phyloP scores from a whole-genome alignment of 495 filamentous ascomycete genomes.

The Usnea hakonensis region DNA sequence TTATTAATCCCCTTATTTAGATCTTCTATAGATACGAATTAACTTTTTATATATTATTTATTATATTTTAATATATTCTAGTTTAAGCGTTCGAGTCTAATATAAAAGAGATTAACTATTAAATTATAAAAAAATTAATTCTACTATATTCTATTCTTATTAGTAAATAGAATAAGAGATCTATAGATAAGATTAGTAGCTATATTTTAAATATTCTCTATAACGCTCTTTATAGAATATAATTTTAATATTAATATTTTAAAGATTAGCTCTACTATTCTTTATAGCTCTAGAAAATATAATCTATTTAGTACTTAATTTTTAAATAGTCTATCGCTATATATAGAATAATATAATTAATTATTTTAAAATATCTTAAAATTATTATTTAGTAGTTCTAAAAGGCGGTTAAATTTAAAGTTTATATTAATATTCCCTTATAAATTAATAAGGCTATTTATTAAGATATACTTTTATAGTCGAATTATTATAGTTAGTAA shows the following conservation, averaged over 20 bases:
- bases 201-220: neutral
- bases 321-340: constrained; percentile 4
- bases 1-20: neutral
- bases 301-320: neutral
- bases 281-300: neutral
- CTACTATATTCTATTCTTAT: neutral
- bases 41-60: neutral
- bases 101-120: neutral
- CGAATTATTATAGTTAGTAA: too few relatives aligned
- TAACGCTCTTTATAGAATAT: neutral
- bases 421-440: neutral
- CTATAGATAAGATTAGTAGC: neutral
- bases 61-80: neutral
- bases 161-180: neutral
- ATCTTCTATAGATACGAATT: neutral
- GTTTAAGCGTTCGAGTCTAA: neutral
- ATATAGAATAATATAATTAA: neutral
- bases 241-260: neutral
- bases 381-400: constrained; percentile 2
- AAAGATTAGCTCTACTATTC: neutral
- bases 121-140: neutral
- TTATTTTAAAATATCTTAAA: constrained; percentile 4
- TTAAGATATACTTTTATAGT: neutral
- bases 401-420: neutral
- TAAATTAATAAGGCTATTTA: constrained; percentile 3